These are phyloP conservation scores for Aschersonia sp. DNA, from an alignment of 2,329 filamentous ascomycete genomes.

Conservation along the genomic window DNA sequence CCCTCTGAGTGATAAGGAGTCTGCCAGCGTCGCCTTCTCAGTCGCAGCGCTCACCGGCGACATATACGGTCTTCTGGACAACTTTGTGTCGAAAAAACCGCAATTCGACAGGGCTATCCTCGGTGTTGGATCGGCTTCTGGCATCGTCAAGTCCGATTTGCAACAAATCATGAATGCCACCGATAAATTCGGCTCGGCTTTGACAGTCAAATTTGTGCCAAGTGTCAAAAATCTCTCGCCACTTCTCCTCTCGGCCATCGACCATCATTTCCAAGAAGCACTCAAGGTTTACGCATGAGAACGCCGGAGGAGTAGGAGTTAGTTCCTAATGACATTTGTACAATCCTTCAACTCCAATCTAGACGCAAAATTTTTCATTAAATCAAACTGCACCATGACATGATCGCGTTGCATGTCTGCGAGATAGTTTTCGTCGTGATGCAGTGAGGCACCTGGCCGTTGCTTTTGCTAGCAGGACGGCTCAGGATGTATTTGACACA, in stretches of 20 bases:
- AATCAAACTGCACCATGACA: too few relatives aligned
- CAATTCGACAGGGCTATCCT: slow-evolving; percentile 2
- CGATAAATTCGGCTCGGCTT: not conserved
- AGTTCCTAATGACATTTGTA: too few relatives aligned
- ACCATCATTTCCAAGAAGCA: slow-evolving; percentile 1
- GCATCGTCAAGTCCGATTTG: slow-evolving; percentile 1
- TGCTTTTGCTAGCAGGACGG: too few relatives aligned
- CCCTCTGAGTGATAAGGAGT: not conserved
- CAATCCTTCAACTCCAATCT: too few relatives aligned
- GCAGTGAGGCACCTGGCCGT: too few relatives aligned
- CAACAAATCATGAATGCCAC: not conserved
- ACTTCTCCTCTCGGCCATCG: slow-evolving; percentile 1
- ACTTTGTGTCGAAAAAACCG: not conserved
- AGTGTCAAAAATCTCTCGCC: not conserved
- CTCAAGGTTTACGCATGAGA: slow-evolving; percentile 1
- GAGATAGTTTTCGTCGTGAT: too few relatives aligned
- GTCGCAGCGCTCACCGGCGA: not conserved
- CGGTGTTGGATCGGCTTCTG: not conserved
- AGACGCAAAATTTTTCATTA: too few relatives aligned
- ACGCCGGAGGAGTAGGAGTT: too few relatives aligned
- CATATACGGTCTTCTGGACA: slow-evolving; percentile 1
- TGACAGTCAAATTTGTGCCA: not conserved
- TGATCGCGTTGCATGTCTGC: too few relatives aligned
- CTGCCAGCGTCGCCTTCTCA: not conserved
- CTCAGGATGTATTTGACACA: too few relatives aligned